Conservation (phyloP, 2,329 filamentous ascomycete species). For the Sclerotinia nivalis region DNA sequence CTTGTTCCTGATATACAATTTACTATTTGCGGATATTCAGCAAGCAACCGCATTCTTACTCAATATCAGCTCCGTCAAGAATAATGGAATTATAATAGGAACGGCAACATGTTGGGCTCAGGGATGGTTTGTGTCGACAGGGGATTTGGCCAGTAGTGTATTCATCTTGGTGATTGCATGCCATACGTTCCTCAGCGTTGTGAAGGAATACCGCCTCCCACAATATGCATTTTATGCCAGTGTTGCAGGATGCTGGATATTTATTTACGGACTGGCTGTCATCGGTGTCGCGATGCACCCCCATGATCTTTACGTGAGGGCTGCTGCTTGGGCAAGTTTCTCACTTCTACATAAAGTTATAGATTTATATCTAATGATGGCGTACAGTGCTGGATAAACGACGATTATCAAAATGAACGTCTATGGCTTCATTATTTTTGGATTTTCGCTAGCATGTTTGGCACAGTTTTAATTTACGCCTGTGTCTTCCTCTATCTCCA, state of each 20-base stretch:
- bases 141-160: constrained; percentile 64
- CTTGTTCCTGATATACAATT: constrained; percentile 67
- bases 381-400: constrained; percentile 63
- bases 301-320: constrained; percentile 59
- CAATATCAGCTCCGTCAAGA: constrained; percentile 58
- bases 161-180: constrained; percentile 67
- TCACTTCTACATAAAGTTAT: background rate
- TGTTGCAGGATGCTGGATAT: constrained; percentile 56
- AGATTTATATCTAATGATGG: background rate
- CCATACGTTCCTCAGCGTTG: constrained; percentile 65
- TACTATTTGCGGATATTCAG: constrained; percentile 67
- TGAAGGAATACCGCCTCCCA: constrained; percentile 55
- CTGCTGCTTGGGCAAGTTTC: constrained; percentile 59
- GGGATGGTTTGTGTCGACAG: constrained; percentile 68
- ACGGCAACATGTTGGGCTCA: constrained; percentile 60
- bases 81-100: constrained; percentile 55
- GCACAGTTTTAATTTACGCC: constrained; percentile 51
- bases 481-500: constrained; percentile 38
- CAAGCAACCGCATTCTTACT: constrained; percentile 65
- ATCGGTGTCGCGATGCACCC: constrained; percentile 46
- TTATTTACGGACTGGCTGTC: constrained; percentile 58
- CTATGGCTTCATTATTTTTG: constrained; percentile 65
- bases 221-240: constrained; percentile 51
- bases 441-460: constrained; percentile 57
- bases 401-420: constrained; percentile 54